Evolutionary conservation across 2,329 filamentous ascomycete species (phyloP).

Genomic region (Mycocentrospora acerina): DNA sequence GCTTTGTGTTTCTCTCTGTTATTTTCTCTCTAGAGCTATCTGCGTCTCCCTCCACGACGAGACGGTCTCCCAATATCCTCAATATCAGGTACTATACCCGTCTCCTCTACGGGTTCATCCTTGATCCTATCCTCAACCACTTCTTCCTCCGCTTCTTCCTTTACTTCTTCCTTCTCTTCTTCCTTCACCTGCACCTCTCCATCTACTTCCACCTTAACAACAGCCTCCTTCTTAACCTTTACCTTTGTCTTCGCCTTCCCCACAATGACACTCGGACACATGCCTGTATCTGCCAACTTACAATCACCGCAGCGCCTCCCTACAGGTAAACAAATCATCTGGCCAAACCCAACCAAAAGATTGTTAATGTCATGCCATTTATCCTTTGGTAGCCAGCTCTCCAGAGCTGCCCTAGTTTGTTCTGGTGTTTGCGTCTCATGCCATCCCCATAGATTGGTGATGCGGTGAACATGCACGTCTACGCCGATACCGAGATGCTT

Average conservation of each 20-base stretch:
- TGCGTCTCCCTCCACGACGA: slow-evolving; percentile 1
- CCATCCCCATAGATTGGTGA: slow-evolving; percentile 95
- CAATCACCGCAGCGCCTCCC: slow-evolving; percentile 83
- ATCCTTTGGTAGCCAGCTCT: slow-evolving; percentile 81
- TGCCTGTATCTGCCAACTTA: slow-evolving; percentile 70
- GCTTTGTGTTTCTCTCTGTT: slow-evolving; percentile 2
- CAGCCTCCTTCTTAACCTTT: slow-evolving; percentile 51
- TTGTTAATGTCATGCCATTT: slow-evolving; percentile 92
- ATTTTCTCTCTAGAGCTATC: slow-evolving; percentile 1
- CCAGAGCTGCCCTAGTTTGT: slow-evolving; percentile 72
- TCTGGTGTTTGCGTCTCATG: slow-evolving; percentile 79
- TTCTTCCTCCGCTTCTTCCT: slow-evolving; percentile 31
- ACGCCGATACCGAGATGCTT: slow-evolving; percentile 79
- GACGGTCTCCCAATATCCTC: slow-evolving; percentile 34
- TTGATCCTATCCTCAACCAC: slow-evolving; percentile 13
- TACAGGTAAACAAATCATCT: slow-evolving; percentile 81
- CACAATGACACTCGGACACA: slow-evolving; percentile 63
- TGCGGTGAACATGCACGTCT: slow-evolving; percentile 92
- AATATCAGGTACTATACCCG: slow-evolving; percentile 27
- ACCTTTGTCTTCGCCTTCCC: slow-evolving; percentile 50
- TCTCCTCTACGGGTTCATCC: slow-evolving; percentile 31
- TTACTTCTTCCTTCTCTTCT: slow-evolving; percentile 14
- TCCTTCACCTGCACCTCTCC: slow-evolving; percentile 30
- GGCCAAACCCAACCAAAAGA: slow-evolving; percentile 83
- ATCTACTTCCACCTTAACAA: slow-evolving; percentile 40